Percentiles rank a stretch among this genome's conserved stretches.
Evolutionary conservation across 2,329 filamentous ascomycete species (phyloP).

Genomic region (Fusarium annulatum): DNA sequence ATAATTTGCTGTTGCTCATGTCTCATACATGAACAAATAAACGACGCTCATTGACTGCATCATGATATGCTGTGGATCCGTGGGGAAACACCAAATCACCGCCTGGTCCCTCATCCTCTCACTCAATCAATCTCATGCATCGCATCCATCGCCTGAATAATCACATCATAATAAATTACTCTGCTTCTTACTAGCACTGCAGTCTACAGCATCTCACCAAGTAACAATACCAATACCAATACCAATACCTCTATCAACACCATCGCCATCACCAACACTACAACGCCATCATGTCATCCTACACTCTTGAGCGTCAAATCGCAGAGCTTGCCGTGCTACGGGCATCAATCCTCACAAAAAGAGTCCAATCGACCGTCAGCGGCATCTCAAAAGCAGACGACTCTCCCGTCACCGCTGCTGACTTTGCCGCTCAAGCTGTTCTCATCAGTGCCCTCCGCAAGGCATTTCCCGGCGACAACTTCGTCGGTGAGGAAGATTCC

Average conservation of each 20-base stretch:
- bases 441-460: conserved; percentile 67
- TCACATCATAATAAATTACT: not conserved
- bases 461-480: conserved; percentile 65
- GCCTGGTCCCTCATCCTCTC: not conserved
- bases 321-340: conserved; percentile 62
- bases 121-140: not conserved
- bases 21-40: not conserved
- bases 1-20: not conserved
- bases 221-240: not conserved
- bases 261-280: not conserved
- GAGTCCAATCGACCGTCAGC: conserved; percentile 55
- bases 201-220: not conserved
- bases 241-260: not conserved
- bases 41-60: conserved; percentile 2
- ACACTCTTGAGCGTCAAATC: conserved; percentile 47
- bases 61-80: conserved; percentile 1
- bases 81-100: conserved; percentile 3
- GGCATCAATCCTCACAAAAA: conserved; percentile 68
- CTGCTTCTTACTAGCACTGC: not conserved
- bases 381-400: conserved; percentile 67
- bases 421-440: conserved; percentile 72
- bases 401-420: conserved; percentile 71
- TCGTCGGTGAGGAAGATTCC: conserved; percentile 71
- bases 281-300: conserved; percentile 37
- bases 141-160: not conserved